Evolutionary conservation across 2,329 filamentous ascomycete species (phyloP).

Genomic region (Aureobasidium leucospermi): DNA sequence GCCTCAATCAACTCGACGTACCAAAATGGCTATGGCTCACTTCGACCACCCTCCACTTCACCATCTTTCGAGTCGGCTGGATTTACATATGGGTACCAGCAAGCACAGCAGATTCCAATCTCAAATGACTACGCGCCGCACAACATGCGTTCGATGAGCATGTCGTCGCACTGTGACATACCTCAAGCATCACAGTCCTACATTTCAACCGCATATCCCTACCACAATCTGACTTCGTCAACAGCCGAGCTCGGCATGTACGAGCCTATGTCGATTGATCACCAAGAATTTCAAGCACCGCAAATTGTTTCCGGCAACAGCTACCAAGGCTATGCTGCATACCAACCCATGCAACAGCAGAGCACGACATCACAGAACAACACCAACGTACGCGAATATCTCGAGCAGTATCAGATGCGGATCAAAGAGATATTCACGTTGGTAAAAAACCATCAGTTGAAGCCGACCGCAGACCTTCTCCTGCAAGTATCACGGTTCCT

Average conservation of each 20-base stretch:
- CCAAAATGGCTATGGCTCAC: background rate
- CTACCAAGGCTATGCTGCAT: background rate
- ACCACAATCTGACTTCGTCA: background rate
- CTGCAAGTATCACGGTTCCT: slow-evolving; percentile 60
- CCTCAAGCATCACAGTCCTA: background rate
- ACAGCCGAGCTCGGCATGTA: background rate
- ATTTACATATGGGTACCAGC: background rate
- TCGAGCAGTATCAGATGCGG: slow-evolving; percentile 52
- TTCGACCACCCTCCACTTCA: background rate
- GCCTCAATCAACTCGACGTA: background rate
- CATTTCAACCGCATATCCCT: background rate
- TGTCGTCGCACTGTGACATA: background rate
- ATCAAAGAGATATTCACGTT: slow-evolving; percentile 62
- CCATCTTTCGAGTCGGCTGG: background rate
- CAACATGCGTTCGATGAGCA: background rate
- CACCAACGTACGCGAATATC: slow-evolving; percentile 52
- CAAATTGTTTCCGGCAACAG: background rate
- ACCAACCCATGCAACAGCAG: slow-evolving; percentile 38
- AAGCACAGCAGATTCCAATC: background rate
- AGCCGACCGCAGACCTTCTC: slow-evolving; percentile 52
- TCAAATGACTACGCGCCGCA: background rate
- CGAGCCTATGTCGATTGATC: background rate
- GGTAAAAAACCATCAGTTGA: slow-evolving; percentile 55
- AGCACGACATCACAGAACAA: slow-evolving; percentile 25
- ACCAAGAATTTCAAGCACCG: background rate